Percentiles rank a stretch among this genome's conserved stretches.
These are phyloP conservation scores for Zangia roseola DNA, from an alignment of 768 basidiomycete species.

Conservation along the genomic window DNA sequence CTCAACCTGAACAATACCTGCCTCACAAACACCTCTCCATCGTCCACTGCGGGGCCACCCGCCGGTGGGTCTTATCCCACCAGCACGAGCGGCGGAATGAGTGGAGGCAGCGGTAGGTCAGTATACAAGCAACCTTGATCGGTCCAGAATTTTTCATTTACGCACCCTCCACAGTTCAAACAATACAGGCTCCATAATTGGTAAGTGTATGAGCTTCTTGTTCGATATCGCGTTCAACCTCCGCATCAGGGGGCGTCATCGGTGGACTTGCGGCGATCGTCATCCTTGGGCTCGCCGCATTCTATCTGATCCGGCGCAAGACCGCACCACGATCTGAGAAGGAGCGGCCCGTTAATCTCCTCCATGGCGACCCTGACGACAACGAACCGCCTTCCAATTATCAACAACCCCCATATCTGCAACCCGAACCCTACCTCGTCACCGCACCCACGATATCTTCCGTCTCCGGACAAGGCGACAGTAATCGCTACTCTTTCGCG, in stretches of 20 bases:
- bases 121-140: constrained; percentile 6
- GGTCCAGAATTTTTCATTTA: too few species aligned
- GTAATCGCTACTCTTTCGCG: constrained; percentile 20
- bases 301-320: constrained; percentile 53
- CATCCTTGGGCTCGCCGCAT: constrained; percentile 37
- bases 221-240: constrained; percentile 6
- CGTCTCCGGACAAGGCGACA: constrained; percentile 34
- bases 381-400: constrained; percentile 39
- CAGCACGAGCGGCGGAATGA: constrained; percentile 38
- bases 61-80: constrained; percentile 76
- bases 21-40: constrained; percentile 59
- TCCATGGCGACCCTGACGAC: constrained; percentile 55
- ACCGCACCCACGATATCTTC: constrained; percentile 56
- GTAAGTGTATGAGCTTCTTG: constrained; percentile 25
- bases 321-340: constrained; percentile 40
- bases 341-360: constrained; percentile 66
- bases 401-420: constrained; percentile 68
- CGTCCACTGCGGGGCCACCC: constrained; percentile 73
- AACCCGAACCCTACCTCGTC: constrained; percentile 74
- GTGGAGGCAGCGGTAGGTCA: constrained; percentile 26
- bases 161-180: constrained; percentile 23
- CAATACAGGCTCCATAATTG: constrained; percentile 52
- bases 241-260: constrained; percentile 46
- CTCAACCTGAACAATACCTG: constrained; percentile 51
- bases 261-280: constrained; percentile 55